Percentiles rank a stretch among this genome's conserved stretches.
Conservation (phyloP, 495 filamentous ascomycete genomes). For the Pseudoneurospora amorphoporcata region DNA sequence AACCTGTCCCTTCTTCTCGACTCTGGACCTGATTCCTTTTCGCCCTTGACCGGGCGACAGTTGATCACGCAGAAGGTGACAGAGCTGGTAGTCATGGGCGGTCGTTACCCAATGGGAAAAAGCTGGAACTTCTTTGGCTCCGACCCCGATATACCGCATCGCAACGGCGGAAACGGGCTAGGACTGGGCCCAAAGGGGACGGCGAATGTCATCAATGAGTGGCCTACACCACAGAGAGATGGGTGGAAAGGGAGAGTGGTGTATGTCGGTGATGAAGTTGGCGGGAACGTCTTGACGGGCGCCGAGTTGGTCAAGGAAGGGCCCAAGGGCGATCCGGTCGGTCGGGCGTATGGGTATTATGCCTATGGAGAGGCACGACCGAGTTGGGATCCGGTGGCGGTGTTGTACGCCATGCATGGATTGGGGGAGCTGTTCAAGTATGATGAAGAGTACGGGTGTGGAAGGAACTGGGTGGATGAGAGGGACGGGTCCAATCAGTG, state of each 20-base stretch:
- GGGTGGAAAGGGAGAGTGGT: constrained; percentile 25
- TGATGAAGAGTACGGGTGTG: constrained; percentile 20
- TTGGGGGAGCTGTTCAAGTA: constrained; percentile 19
- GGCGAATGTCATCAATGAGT: constrained; percentile 27
- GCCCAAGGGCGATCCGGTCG: constrained; percentile 25
- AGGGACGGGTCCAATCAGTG: constrained; percentile 25
- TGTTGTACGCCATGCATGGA: constrained; percentile 30
- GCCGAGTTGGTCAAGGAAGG: constrained; percentile 22
- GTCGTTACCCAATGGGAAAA: constrained; percentile 30
- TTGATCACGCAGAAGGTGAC: constrained; percentile 31
- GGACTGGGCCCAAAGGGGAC: constrained; percentile 3
- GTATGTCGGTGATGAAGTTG: constrained; percentile 30
- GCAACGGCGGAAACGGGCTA: neutral
- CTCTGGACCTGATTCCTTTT: constrained; percentile 25
- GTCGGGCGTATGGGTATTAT: constrained; percentile 31
- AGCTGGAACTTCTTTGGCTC: constrained; percentile 35
- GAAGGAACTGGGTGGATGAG: constrained; percentile 13
- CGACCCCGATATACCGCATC: constrained; percentile 10
- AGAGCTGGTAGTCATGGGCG: constrained; percentile 39
- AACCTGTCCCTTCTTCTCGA: constrained; percentile 33
- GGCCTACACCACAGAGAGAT: neutral
- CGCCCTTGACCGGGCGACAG: constrained; percentile 22
- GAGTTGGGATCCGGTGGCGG: constrained; percentile 37
- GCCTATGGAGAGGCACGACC: constrained; percentile 19
- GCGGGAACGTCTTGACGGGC: constrained; percentile 26